Evolutionary conservation across 345 rosid genomes (phyloP).

Genomic region (Geranium brycei): DNA sequence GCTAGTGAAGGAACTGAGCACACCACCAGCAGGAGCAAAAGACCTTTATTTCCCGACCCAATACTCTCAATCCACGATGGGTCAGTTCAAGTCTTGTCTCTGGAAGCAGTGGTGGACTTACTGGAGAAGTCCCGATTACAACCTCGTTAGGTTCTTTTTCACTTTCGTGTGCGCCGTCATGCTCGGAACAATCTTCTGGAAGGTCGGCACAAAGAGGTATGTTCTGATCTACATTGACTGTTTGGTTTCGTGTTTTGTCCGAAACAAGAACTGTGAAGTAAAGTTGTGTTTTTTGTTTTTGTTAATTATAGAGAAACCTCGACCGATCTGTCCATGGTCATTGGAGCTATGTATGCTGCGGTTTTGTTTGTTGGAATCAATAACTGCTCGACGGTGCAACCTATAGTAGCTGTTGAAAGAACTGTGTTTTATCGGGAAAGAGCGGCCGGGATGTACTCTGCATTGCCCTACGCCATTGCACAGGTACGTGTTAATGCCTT

Average conservation of each 20-base stretch:
- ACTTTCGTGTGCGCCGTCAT: slow-evolving; percentile 25
- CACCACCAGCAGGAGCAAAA: slow-evolving; percentile 26
- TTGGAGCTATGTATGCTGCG: slow-evolving; percentile 39
- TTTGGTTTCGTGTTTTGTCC: too few species aligned
- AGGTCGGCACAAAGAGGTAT: slow-evolving; percentile 28
- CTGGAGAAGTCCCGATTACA: slow-evolving; percentile 45
- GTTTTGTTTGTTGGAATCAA: slow-evolving; percentile 36
- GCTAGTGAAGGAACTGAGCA: slow-evolving; percentile 30
- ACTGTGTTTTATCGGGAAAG: slow-evolving; percentile 53
- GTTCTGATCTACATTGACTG: neutral
- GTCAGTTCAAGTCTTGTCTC: slow-evolving; percentile 38
- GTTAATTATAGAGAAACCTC: slow-evolving; percentile 17
- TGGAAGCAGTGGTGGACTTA: slow-evolving; percentile 55
- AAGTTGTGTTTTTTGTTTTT: neutral
- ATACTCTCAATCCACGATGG: slow-evolving; percentile 29
- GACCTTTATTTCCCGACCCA: slow-evolving; percentile 29
- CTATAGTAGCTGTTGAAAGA: slow-evolving; percentile 43
- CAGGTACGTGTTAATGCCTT: slow-evolving; percentile 19
- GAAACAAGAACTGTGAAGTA: too few species aligned
- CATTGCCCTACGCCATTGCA: slow-evolving; percentile 42
- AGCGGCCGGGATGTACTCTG: slow-evolving; percentile 48
- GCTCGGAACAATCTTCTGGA: slow-evolving; percentile 37
- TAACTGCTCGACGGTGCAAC: slow-evolving; percentile 35
- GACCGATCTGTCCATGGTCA: slow-evolving; percentile 26
- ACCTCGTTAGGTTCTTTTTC: slow-evolving; percentile 28